A percentile compares a stretch with the other conserved stretches of the same genome.
These are phyloP conservation scores for Jacaranda mimosifolia DNA, from an alignment of 257 asterid species.

Conservation along the genomic window DNA sequence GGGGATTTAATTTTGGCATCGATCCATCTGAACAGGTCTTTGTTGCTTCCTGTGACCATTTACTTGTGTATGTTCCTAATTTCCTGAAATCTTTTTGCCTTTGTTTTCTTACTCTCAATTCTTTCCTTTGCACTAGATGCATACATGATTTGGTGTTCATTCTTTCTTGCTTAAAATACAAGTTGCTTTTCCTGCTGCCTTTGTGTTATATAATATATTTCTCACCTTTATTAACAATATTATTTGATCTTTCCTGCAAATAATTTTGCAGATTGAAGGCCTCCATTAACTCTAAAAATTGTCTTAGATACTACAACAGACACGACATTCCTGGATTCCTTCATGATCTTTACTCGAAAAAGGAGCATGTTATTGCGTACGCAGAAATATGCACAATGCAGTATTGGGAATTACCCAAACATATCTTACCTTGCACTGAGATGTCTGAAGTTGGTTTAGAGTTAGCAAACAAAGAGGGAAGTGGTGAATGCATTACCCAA, in stretches of 20 bases:
- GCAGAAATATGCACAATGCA: constrained; percentile 70
- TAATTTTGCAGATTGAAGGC: constrained; percentile 62
- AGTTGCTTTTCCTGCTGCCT: constrained; percentile 25
- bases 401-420: constrained; percentile 66
- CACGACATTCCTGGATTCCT: constrained; percentile 66
- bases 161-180: constrained; percentile 8
- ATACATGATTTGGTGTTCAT: background rate
- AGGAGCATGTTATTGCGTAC: constrained; percentile 54
- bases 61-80: constrained; percentile 77
- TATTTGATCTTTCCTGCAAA: constrained; percentile 25
- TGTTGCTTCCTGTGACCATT: constrained; percentile 77
- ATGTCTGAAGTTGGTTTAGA: constrained; percentile 45
- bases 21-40: constrained; percentile 72
- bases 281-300: constrained; percentile 46
- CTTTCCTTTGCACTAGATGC: constrained; percentile 31
- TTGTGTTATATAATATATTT: constrained; percentile 25
- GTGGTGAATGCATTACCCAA: constrained; percentile 39
- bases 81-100: constrained; percentile 23
- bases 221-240: constrained; percentile 29
- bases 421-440: constrained; percentile 40
- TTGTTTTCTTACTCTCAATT: constrained; percentile 22
- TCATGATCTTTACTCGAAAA: constrained; percentile 52
- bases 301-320: constrained; percentile 65
- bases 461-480: constrained; percentile 37
- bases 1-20: constrained; percentile 69